A percentile compares a stretch with the other conserved stretches of the same genome.
These are phyloP conservation scores for Neurospora discreta DNA, from an alignment of 495 filamentous ascomycete genomes.

Conservation along the genomic window DNA sequence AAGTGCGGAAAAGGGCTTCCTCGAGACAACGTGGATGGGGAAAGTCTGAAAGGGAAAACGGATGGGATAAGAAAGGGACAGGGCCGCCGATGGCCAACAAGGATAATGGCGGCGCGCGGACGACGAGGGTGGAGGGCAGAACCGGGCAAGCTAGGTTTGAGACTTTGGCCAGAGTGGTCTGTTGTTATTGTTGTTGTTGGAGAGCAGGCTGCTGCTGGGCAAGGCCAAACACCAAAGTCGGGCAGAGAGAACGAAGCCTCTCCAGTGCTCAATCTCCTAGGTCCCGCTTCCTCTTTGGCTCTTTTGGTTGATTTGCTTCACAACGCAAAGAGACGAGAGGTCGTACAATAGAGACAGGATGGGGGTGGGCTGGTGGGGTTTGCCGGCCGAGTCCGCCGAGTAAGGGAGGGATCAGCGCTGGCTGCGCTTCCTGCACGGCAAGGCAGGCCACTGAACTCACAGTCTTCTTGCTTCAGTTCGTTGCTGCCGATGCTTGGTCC, in stretches of 20 bases:
- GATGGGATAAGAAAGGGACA: not conserved
- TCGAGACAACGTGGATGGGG: not conserved
- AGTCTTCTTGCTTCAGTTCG: no score
- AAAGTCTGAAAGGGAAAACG: not conserved
- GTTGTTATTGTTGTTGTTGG: not conserved
- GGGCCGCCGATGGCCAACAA: not conserved
- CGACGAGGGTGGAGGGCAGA: not conserved
- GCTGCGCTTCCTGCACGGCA: slow-evolving; percentile 8
- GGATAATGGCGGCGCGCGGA: not conserved
- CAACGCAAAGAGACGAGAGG: not conserved
- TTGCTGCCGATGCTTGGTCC: not conserved
- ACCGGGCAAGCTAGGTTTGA: not conserved
- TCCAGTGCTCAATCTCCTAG: not conserved
- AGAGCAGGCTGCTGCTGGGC: not conserved
- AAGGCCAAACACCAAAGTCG: not conserved
- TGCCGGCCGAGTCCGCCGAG: slow-evolving; percentile 11
- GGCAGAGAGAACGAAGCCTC: not conserved
- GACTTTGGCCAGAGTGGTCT: not conserved
- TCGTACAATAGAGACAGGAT: not conserved
- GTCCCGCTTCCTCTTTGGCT: not conserved
- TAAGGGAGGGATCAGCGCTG: slow-evolving; percentile 18
- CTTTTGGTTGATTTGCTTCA: not conserved
- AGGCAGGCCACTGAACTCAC: not conserved
- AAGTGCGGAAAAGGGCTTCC: not conserved
- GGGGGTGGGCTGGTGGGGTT: slow-evolving; percentile 6